phyloP scores from a whole-genome alignment of 2,329 filamentous ascomycete species.

The Laburnicola sp. region DNA sequence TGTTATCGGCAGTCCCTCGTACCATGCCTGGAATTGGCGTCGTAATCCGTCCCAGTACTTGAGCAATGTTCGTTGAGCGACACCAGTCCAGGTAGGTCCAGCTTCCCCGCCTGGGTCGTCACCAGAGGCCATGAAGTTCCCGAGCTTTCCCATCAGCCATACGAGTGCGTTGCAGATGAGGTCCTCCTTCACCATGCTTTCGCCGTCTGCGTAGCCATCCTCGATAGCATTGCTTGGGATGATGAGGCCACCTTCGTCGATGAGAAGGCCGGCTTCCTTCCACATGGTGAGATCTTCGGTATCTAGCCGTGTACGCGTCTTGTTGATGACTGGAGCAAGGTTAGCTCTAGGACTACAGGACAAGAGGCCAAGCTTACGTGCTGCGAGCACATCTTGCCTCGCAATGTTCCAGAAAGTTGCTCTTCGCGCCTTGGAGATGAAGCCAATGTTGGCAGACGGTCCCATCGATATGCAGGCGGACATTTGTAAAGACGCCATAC shows the following conservation, averaged over 20 bases:
- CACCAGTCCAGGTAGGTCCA: constrained; percentile 48
- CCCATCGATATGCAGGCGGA: constrained; percentile 43
- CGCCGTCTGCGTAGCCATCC: constrained; percentile 48
- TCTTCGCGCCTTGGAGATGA: constrained; percentile 57
- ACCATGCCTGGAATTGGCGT: constrained; percentile 62
- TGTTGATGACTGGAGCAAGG: constrained; percentile 56
- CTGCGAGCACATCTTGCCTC: constrained; percentile 66
- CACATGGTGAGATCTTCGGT: constrained; percentile 65
- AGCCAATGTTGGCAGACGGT: constrained; percentile 29
- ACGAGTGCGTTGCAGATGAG: constrained; percentile 66
- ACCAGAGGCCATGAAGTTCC: constrained; percentile 65
- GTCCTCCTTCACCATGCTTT: constrained; percentile 62
- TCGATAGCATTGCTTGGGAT: constrained; percentile 49
- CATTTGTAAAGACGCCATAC: constrained; percentile 51
- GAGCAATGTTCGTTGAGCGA: constrained; percentile 54
- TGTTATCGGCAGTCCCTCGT: constrained; percentile 60
- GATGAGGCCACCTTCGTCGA: constrained; percentile 59
- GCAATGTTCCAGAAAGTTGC: constrained; percentile 71
- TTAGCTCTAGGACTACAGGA: constrained; percentile 2
- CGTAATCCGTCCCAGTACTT: constrained; percentile 60
- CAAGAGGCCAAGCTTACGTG: constrained; percentile 50
- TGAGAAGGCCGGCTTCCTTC: constrained; percentile 64
- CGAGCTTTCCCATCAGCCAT: constrained; percentile 67
- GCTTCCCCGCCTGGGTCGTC: constrained; percentile 52
- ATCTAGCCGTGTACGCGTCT: constrained; percentile 62